Conservation (phyloP, 129 eudicot species). For the Glebionis coronaria region DNA sequence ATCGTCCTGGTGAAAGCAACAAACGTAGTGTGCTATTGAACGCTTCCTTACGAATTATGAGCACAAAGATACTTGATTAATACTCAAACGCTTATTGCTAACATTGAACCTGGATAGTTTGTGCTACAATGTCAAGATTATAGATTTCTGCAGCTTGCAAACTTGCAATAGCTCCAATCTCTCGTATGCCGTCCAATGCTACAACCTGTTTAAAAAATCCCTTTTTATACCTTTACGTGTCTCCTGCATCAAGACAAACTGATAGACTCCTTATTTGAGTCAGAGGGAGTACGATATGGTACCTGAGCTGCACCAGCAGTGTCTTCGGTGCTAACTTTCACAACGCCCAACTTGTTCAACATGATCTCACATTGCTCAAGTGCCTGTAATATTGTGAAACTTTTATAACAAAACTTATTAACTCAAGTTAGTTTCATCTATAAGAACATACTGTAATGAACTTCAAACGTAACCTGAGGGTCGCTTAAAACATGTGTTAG, state of each 20-base stretch:
- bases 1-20: constrained; percentile 2
- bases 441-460: neutral
- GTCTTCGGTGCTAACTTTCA: neutral
- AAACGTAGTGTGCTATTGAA: too few relatives aligned
- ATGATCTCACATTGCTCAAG: constrained; percentile 4
- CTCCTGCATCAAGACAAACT: neutral
- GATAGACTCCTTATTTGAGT: neutral
- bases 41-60: neutral
- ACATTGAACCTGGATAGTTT: neutral
- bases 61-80: neutral
- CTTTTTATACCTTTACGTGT: neutral
- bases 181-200: neutral
- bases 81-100: neutral
- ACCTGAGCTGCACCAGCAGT: constrained; percentile 10
- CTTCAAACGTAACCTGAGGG: neutral
- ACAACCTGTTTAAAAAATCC: neutral
- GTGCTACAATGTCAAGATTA: constrained; percentile 1
- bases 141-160: neutral
- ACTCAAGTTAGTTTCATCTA: neutral
- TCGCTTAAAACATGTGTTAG: neutral
- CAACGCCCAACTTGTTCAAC: neutral
- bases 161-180: constrained; percentile 1
- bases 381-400: neutral
- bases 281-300: neutral
- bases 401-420: too few relatives aligned